Conservation (phyloP, 2,329 filamentous ascomycete species). For the Graphilbum fragrans region DNA sequence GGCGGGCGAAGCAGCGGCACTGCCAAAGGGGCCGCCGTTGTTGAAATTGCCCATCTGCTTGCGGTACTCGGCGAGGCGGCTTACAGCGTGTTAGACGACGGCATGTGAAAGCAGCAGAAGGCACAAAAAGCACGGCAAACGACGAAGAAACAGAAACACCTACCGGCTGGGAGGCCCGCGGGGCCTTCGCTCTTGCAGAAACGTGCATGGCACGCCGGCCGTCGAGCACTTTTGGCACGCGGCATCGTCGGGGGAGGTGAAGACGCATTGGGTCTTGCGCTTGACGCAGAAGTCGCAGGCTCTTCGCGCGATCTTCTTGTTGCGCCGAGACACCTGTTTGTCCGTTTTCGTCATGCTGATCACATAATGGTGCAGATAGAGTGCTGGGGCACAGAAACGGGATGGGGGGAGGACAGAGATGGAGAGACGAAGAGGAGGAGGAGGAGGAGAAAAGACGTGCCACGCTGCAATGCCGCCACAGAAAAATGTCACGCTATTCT, state of each 20-base stretch:
- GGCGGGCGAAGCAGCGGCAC: not conserved
- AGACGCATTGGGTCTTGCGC: slow-evolving; percentile 10
- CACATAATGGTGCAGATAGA: not conserved
- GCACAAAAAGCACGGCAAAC: not conserved
- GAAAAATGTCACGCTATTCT: too few species aligned
- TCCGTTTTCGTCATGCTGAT: not conserved
- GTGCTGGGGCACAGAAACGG: too few species aligned
- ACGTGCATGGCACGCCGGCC: slow-evolving; percentile 11
- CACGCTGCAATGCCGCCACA: too few species aligned
- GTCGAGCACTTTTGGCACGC: slow-evolving; percentile 10
- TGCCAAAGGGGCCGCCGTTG: not conserved
- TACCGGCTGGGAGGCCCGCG: slow-evolving; percentile 13
- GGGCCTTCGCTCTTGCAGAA: slow-evolving; percentile 11
- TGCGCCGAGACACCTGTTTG: not conserved
- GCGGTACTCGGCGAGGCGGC: not conserved
- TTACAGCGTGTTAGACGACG: not conserved
- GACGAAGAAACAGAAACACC: not conserved
- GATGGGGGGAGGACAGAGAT: not conserved
- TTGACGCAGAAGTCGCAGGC: slow-evolving; percentile 14
- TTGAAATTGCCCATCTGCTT: not conserved
- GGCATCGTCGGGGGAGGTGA: slow-evolving; percentile 1
- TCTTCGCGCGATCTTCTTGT: slow-evolving; percentile 8
- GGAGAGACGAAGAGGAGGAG: not conserved
- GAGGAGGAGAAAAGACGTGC: not conserved
- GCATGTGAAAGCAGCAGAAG: not conserved